Percentiles rank a stretch among this genome's conserved stretches.
Evolutionary conservation across 345 rosid species (phyloP).

Genomic region (Eucalyptus cladocalyx): DNA sequence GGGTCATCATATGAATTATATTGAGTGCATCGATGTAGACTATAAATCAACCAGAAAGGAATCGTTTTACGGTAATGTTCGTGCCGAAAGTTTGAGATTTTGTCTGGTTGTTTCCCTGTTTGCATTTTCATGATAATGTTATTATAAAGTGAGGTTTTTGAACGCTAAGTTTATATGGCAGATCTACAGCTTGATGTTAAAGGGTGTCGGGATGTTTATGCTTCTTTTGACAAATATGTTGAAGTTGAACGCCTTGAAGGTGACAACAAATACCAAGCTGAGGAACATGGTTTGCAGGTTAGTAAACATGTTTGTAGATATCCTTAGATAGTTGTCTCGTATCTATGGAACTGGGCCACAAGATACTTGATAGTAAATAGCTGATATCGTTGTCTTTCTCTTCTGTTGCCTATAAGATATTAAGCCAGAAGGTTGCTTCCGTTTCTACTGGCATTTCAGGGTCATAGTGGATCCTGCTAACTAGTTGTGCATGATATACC

Average conservation of each 20-base stretch:
- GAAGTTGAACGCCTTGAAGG: slow-evolving; percentile 98
- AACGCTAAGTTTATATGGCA: slow-evolving; percentile 11
- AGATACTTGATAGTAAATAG: neutral
- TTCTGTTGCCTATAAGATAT: neutral
- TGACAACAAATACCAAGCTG: slow-evolving; percentile 95
- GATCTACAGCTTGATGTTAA: slow-evolving; percentile 99
- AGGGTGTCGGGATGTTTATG: slow-evolving; percentile 95
- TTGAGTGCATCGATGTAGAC: slow-evolving; percentile 95
- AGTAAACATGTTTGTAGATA: neutral
- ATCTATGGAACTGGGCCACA: neutral
- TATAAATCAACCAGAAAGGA: slow-evolving; percentile 93
- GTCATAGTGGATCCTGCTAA: neutral
- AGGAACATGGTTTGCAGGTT: slow-evolving; percentile 92
- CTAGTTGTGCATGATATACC: neutral
- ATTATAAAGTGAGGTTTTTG: neutral
- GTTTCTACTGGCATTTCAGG: neutral
- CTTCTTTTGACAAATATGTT: slow-evolving; percentile 97
- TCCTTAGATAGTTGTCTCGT: neutral
- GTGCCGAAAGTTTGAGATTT: neutral
- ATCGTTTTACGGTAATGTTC: slow-evolving; percentile 74
- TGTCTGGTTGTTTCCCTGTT: neutral
- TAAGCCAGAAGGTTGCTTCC: neutral
- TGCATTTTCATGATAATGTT: neutral
- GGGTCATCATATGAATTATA: slow-evolving; percentile 98
- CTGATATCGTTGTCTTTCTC: neutral